Evolutionary conservation across 78 protist species (phyloP), one percentile per base, ranked within the genome.

Genomic region (Dictyostelium purpureum): DNA sequence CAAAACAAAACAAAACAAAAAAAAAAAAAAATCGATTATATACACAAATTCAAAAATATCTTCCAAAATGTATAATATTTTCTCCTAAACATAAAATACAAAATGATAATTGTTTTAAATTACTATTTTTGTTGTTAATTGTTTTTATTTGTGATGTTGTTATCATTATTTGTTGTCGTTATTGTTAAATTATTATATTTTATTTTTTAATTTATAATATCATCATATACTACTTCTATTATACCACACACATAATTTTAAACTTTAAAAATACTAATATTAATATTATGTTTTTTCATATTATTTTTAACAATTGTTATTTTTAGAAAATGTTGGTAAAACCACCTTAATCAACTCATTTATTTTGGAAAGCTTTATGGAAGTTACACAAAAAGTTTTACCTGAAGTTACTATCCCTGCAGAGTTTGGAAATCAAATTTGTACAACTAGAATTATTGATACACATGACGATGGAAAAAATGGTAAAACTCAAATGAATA

Each of bases 351-450:
- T 85, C 21, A 38, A 42, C 19, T 73, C 92, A 45, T 73, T 73
- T 2, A 66, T 85, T 21, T 54, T 12, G 28, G 82, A 43, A 37
- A 12, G 35, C 4, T 85, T 85, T 45, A 66, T 37, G 14, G 82
- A 85, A 11, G 40, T 6, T 21, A 54, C 47, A 18, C 82, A 45
- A 85, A 52, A 45, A 33, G 18, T 63, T 3, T 49, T 85, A 59
- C 92, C 92, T 45, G 92, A 85, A n/a, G 47, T 85, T 9, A 85
- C 76, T 0, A 52, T 74, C 18, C 71, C 92, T 16, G 79, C 71
- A 38, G 80, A 83, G 11, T 38, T 54, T 26, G 14, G 18, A 16
- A 59, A 59, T 69, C 49, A 31, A n/a, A 10, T 37, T 26, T 73
- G 74, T 59, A 47, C 82, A 14, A 73, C 82, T 19, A 14, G 71